Percentiles rank a stretch among this genome's conserved stretches.
Conservation (phyloP, 768 basidiomycete species). For the Macrolepiota fuliginosa region DNA sequence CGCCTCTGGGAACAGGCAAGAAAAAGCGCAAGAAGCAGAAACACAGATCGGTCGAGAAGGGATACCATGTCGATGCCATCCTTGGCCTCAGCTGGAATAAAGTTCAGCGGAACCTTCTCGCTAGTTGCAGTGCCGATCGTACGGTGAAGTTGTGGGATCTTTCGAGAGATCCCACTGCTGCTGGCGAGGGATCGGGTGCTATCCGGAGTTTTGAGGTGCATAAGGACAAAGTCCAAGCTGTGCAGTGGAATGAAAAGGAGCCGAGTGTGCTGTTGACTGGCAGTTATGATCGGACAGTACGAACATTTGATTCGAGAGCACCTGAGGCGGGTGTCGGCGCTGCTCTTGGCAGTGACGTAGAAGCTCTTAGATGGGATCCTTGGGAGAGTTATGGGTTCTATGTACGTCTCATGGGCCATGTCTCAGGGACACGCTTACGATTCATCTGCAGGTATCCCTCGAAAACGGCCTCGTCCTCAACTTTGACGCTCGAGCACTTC, state of each 20-base stretch:
- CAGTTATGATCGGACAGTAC: slow-evolving; percentile 92
- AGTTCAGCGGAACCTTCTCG: slow-evolving; percentile 83
- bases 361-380: slow-evolving; percentile 93
- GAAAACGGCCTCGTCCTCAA: slow-evolving; percentile 94
- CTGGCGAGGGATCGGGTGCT: slow-evolving; percentile 55
- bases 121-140: slow-evolving; percentile 89
- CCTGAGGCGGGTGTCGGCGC: slow-evolving; percentile 83
- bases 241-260: slow-evolving; percentile 91
- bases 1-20: slow-evolving; percentile 88
- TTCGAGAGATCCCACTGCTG: slow-evolving; percentile 55
- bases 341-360: slow-evolving; percentile 86
- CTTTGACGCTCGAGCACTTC: slow-evolving; percentile 85
- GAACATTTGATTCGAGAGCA: slow-evolving; percentile 88
- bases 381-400: slow-evolving; percentile 89
- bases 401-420: slow-evolving; percentile 41
- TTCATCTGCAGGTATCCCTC: slow-evolving; percentile 67
- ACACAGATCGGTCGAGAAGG: slow-evolving; percentile 54
- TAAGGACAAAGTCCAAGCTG: slow-evolving; percentile 93
- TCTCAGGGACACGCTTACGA: background rate
- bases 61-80: slow-evolving; percentile 91
- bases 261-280: slow-evolving; percentile 91
- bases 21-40: slow-evolving; percentile 92
- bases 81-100: slow-evolving; percentile 94
- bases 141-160: slow-evolving; percentile 99
- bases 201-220: slow-evolving; percentile 85